Base-by-base conservation (phyloP, 306 rosid species). In the Argentina anserina region DNA sequence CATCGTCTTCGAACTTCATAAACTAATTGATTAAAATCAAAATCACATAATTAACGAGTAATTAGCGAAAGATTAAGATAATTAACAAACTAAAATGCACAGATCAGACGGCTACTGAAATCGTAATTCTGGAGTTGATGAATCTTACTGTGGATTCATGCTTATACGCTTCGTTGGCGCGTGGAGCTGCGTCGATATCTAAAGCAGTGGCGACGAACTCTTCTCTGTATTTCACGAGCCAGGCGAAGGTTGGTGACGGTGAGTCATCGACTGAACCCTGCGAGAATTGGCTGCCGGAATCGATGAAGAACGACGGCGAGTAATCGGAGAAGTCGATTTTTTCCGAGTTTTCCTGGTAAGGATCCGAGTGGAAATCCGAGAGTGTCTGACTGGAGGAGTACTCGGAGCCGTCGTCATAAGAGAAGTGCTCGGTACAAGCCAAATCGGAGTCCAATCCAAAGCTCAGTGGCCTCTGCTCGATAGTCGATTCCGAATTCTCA, bases 211-310 rank as follows among this genome's bases (percentile, higher is more conserved):
- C 69, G 62, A 55, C 37, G 81, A 88, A 88, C 9, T 83, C 90
- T 9, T 85, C 45, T 67, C 84, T 88, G 86, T 78, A 94, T 68
- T 84, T 90, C 65, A 82, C 37, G 65, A 91, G 85, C 75, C 85
- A 37, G 14, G 83, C 56, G 69, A 80, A 86, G 59, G 89, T 88
- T n/a, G 75, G 92, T 5, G 99, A 91, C 72, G 85, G 83, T 84
- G 83, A 81, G 40, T 75, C 96, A n/a, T 76, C 87, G 43, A 59
- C 83, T 25, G 97, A 86, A 40, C 85, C 82, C 65, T 88, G 84
- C 1, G 97, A 89, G 84, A 94, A 94, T 46, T 94, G 90, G 71
- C 96, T 91, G 71, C 96, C 92, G 13, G 99, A 88, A 79, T 94
- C 95, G 15, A 72, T 20, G 74, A 83, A 88, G 46, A 80, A 73